These are phyloP conservation scores for Vaccinium macrocarpon DNA, from an alignment of 148 eudicot genomes.

Conservation along the genomic window DNA sequence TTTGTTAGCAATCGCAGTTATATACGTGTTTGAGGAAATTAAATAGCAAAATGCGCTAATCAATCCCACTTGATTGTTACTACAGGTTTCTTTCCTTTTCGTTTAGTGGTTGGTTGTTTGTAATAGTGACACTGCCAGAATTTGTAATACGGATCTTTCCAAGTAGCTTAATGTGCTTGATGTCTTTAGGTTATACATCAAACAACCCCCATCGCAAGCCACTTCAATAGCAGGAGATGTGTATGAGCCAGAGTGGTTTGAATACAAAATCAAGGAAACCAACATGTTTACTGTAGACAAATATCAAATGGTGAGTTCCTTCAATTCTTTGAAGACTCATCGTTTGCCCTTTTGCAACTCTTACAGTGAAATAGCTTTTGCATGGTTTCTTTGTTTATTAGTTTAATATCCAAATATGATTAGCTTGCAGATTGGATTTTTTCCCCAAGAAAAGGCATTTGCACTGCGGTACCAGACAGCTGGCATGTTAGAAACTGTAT, in stretches of 20 bases:
- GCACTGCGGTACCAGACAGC: conserved; percentile 93
- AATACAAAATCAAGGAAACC: conserved; percentile 93
- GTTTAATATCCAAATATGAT: conserved; percentile 38
- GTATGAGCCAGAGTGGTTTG: conserved; percentile 75
- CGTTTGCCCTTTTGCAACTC: neutral
- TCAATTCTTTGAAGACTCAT: neutral
- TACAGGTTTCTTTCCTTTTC: neutral
- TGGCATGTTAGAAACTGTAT: conserved; percentile 84
- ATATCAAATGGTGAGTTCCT: conserved; percentile 84
- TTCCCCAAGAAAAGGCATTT: conserved; percentile 79
- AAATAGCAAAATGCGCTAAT: too few relatives aligned
- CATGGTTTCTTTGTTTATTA: conserved; percentile 10
- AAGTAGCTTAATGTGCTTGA: conserved; percentile 14
- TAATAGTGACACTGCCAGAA: neutral
- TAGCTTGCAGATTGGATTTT: conserved; percentile 91
- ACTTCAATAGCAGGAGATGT: conserved; percentile 50
- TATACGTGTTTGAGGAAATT: too few relatives aligned
- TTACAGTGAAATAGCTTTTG: neutral
- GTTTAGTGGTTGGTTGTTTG: neutral
- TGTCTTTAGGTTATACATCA: conserved; percentile 66
- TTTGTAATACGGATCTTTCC: neutral
- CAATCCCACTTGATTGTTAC: too few relatives aligned
- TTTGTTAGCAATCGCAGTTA: too few relatives aligned
- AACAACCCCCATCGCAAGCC: conserved; percentile 59
- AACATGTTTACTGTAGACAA: conserved; percentile 98